Conservation (phyloP, 2,329 filamentous ascomycete species). For the Elsinoe necatrix region DNA sequence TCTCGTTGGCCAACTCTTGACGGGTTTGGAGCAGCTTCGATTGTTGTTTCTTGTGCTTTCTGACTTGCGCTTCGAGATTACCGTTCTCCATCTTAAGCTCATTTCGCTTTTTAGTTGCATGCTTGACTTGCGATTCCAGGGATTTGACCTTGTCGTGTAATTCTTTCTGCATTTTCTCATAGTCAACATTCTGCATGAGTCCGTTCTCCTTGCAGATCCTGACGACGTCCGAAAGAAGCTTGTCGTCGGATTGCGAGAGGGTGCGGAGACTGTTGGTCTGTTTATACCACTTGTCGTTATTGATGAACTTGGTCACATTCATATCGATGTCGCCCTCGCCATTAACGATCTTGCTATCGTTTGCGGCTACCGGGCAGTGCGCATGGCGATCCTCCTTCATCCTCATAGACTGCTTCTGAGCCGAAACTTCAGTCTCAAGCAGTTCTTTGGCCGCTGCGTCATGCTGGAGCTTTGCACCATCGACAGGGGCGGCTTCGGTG, state of each 20-base stretch:
- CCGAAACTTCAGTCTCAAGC: background rate
- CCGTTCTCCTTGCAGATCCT: constrained; percentile 13
- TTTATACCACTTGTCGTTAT: constrained; percentile 33
- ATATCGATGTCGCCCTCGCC: constrained; percentile 33
- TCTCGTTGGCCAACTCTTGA: constrained; percentile 3
- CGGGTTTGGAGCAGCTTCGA: background rate
- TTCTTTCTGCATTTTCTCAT: constrained; percentile 4
- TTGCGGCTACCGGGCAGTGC: background rate
- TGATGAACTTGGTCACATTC: constrained; percentile 30
- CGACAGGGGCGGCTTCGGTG: background rate
- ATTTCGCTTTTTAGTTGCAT: constrained; percentile 3
- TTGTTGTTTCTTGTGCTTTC: constrained; percentile 4
- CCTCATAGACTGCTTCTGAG: constrained; percentile 9
- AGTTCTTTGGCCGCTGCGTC: constrained; percentile 8
- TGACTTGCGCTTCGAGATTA: constrained; percentile 1
- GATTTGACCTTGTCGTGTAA: background rate
- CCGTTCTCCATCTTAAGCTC: constrained; percentile 5
- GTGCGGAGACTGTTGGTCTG: constrained; percentile 20
- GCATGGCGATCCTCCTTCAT: constrained; percentile 7
- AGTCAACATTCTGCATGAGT: constrained; percentile 10
- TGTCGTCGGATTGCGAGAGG: background rate
- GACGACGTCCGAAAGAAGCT: background rate
- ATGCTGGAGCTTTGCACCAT: background rate
- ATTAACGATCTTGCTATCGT: constrained; percentile 20
- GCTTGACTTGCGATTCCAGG: constrained; percentile 6